Percentiles rank a stretch among this genome's conserved stretches.
phyloP scores from a whole-genome alignment of 2,329 filamentous ascomycete genomes.

The Monosporascus ibericus region DNA sequence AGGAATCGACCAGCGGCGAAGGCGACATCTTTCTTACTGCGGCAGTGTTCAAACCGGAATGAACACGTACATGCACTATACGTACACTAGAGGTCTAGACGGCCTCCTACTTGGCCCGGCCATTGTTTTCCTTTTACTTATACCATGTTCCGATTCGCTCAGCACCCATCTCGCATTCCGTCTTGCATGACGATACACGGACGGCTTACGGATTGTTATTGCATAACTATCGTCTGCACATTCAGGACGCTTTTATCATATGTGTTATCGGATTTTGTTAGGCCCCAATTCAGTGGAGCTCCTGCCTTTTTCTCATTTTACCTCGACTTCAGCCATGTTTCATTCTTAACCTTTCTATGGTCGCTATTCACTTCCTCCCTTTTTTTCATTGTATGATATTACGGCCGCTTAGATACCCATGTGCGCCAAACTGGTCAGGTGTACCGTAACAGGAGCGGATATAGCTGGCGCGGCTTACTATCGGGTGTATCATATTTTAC shows the following conservation, averaged over 20 bases:
- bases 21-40: slow-evolving; percentile 40
- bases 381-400: slow-evolving; percentile 2
- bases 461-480: neutral
- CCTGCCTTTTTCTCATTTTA: neutral
- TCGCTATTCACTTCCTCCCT: neutral
- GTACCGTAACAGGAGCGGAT: neutral
- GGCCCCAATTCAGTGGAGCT: too few relatives aligned
- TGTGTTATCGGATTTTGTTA: too few relatives aligned
- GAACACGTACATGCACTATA: neutral
- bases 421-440: neutral
- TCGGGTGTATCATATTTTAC: neutral
- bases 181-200: too few relatives aligned
- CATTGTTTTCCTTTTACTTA: too few relatives aligned
- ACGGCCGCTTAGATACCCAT: slow-evolving; percentile 3
- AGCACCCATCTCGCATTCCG: too few relatives aligned
- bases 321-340: neutral
- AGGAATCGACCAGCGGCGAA: slow-evolving; percentile 22
- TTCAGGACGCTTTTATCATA: too few relatives aligned
- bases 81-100: too few relatives aligned
- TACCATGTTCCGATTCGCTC: too few relatives aligned
- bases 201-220: too few relatives aligned
- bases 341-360: neutral
- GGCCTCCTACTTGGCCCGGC: too few relatives aligned
- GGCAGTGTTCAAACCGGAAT: slow-evolving; percentile 41
- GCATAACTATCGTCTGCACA: too few relatives aligned